These are phyloP conservation scores for Thozetella sp. DNA, from an alignment of 495 filamentous ascomycete genomes.

Conservation along the genomic window DNA sequence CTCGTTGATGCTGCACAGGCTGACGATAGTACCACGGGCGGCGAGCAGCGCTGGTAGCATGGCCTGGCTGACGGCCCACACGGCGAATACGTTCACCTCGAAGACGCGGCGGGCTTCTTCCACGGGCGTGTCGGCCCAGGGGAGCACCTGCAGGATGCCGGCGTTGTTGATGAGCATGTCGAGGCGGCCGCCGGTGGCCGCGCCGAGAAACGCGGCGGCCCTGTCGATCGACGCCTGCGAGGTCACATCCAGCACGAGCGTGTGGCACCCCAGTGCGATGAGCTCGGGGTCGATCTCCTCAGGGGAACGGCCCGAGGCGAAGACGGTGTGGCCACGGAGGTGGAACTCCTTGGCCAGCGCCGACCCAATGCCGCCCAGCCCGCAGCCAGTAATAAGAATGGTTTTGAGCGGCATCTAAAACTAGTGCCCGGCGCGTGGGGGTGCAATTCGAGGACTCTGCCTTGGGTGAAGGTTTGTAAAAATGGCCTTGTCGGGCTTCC, in stretches of 20 bases:
- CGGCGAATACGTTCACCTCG: constrained; percentile 52
- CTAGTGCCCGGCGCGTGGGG: too few relatives aligned
- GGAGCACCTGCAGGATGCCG: constrained; percentile 37
- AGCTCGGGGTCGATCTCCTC: constrained; percentile 41
- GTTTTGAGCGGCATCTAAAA: neutral
- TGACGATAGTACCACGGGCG: constrained; percentile 45
- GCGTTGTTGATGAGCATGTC: constrained; percentile 57
- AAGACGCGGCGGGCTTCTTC: constrained; percentile 41
- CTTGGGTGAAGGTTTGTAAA: too few relatives aligned
- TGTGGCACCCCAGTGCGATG: constrained; percentile 36
- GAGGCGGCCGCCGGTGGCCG: constrained; percentile 34
- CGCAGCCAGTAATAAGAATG: constrained; percentile 46
- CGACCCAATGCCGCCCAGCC: constrained; percentile 52
- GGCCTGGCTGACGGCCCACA: constrained; percentile 49
- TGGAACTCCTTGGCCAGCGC: constrained; percentile 54
- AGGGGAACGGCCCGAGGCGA: constrained; percentile 52
- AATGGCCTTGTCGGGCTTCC: too few relatives aligned
- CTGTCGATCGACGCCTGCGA: constrained; percentile 32
- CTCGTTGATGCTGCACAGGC: constrained; percentile 49
- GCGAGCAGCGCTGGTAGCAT: constrained; percentile 51
- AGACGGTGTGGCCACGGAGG: constrained; percentile 47
- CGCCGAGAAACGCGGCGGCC: constrained; percentile 24
- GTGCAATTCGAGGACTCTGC: too few relatives aligned
- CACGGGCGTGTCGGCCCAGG: constrained; percentile 43
- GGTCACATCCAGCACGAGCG: constrained; percentile 46